phyloP scores from a whole-genome alignment of 148 eudicot genomes.

The Cornus kousa region DNA sequence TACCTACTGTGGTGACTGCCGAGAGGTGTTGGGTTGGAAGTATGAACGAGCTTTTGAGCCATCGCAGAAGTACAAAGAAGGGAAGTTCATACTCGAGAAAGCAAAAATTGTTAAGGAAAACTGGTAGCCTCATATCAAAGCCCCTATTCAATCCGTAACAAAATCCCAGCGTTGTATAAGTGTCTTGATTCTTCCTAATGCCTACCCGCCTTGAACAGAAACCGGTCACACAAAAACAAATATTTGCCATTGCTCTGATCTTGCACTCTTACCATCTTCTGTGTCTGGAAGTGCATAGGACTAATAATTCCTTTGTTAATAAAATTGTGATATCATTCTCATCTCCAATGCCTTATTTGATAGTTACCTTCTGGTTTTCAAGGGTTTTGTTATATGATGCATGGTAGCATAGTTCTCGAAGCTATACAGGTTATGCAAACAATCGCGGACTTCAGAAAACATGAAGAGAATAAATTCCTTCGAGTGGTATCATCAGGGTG shows the following conservation, averaged over 20 bases:
- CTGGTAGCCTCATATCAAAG: constrained; percentile 12
- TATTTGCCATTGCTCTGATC: neutral
- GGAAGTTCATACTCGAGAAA: constrained; percentile 34
- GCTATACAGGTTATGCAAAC: neutral
- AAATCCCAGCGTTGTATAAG: neutral
- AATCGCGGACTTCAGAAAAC: no score
- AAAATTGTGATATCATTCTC: neutral
- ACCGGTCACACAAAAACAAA: neutral
- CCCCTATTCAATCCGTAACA: neutral
- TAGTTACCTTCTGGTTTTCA: neutral
- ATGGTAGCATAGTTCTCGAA: neutral
- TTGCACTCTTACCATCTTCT: neutral
- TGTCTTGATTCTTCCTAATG: constrained; percentile 6
- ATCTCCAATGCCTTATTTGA: neutral
- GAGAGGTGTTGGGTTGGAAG: constrained; percentile 37
- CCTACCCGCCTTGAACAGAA: neutral
- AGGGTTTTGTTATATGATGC: neutral
- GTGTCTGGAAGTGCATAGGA: neutral
- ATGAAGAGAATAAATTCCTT: no score
- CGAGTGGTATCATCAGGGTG: no score
- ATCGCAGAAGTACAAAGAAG: constrained; percentile 36
- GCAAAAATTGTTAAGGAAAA: constrained; percentile 26
- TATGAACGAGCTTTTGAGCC: constrained; percentile 28
- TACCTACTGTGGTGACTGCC: constrained; percentile 25
- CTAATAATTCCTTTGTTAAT: neutral